Evolutionary conservation across 352 stramenopile species (phyloP), one percentile per base, ranked within the genome.

Genomic region (Phytophthora hibernalis): DNA sequence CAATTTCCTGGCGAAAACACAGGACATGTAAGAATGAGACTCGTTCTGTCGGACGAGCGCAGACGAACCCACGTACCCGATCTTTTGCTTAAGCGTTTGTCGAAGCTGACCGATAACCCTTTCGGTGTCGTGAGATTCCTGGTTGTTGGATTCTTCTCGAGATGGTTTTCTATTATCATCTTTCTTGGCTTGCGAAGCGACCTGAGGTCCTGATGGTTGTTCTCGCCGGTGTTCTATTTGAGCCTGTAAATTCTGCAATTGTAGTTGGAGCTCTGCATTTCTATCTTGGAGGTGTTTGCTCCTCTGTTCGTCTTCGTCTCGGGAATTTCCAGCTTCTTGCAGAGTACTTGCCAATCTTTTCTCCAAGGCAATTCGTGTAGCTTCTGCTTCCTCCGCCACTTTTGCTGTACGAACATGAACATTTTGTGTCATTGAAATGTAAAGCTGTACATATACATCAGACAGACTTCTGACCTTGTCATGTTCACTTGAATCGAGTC

Each of bases 1-100:
- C 20, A 16, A 95, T 93, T 63, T 95, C 87, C 83, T 95, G 45
- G 20, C 35, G 6, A 51, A 22, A 31, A 21, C 10, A 54, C 9
- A 43, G 5, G 8, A 37, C 30, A 21, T 21, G 38, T 22, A 13
- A 44, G 16, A 0, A 22, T 21, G 38, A 44, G 20, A 26, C 33
- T 24, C 35, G 11, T 21, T 15, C 10, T 43, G 13, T 43, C 2
- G 45, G 18, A 53, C 10, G 12, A 15, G 6, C 20, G 12, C n/a
- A 45, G 13, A 21, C 38, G 13, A 21, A 21, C 42, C 15, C 10
- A 67, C 78, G 10, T 64, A 87, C 76, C 13, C 69, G 61, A 22
- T 91, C 80, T 68, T 89, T 43, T 88, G 79, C 18, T 77, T 70
- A 15, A 91, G 50, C 5, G 37, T 69, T 9, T 52, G 47, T 9